phyloP scores from a whole-genome alignment of 441 rosid species.

The Hura crepitans region DNA sequence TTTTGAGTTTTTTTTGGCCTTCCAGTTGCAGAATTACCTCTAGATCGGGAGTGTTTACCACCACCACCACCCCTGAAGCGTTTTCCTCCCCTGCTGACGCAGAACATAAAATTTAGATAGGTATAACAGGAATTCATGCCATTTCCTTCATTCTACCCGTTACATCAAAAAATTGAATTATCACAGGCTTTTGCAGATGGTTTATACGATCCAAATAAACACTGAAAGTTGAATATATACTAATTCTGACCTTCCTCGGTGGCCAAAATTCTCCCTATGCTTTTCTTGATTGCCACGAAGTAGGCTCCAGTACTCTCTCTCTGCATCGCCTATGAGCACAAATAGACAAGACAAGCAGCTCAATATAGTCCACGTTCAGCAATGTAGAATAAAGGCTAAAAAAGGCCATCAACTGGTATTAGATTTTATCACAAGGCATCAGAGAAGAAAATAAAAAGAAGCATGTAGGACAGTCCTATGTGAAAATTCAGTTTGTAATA shows the following conservation, averaged over 20 bases:
- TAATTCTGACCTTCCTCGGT: constrained; percentile 62
- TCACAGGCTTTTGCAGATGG: not conserved
- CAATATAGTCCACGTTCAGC: constrained; percentile 8
- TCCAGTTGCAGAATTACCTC: constrained; percentile 43
- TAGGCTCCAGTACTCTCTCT: constrained; percentile 67
- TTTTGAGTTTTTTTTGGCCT: constrained; percentile 63
- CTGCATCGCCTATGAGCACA: constrained; percentile 52
- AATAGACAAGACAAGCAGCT: constrained; percentile 8
- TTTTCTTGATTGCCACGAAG: constrained; percentile 51
- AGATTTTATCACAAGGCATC: not conserved
- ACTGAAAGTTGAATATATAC: not conserved
- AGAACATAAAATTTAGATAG: not conserved
- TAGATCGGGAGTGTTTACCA: constrained; percentile 49
- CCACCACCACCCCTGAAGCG: constrained; percentile 58
- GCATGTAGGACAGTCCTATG: no score
- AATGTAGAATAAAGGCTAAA: not conserved
- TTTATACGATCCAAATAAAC: not conserved
- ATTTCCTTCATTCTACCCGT: not conserved
- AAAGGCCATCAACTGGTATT: not conserved
- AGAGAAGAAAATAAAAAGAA: not conserved
- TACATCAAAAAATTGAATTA: not conserved
- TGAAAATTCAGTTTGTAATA: not conserved
- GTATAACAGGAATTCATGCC: not conserved
- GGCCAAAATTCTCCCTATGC: constrained; percentile 38
- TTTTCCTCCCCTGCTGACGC: constrained; percentile 60